Conservation (phyloP, 78 protist species). For the Dictyostelium firmibasis region DNA sequence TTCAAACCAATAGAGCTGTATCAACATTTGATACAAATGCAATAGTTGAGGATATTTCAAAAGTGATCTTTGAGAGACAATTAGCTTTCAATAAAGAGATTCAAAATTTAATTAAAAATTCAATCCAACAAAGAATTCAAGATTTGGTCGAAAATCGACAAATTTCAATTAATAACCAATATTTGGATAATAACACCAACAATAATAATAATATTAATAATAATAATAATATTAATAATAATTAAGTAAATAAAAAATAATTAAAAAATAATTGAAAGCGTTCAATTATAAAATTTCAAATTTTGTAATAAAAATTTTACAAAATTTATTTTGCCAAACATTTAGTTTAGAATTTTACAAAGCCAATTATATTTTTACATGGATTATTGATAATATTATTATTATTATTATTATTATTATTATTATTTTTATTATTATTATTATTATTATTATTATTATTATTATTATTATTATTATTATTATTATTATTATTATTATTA, state of each 20-base stretch:
- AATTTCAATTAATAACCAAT: slow-evolving; percentile 1
- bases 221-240: background rate
- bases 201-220: background rate
- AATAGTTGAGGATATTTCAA: slow-evolving; percentile 53
- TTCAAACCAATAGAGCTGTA: background rate
- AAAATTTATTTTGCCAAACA: too few relatives aligned
- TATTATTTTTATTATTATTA: too few relatives aligned
- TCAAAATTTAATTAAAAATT: slow-evolving; percentile 18
- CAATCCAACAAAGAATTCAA: slow-evolving; percentile 58
- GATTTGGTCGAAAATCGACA: slow-evolving; percentile 4
- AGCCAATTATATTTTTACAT: too few relatives aligned
- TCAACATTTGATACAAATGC: slow-evolving; percentile 54
- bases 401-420: too few relatives aligned
- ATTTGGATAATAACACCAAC: background rate
- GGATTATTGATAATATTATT: too few relatives aligned
- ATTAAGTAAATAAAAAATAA: background rate
- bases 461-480: too few relatives aligned
- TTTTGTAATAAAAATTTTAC: too few relatives aligned
- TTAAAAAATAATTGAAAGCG: too few relatives aligned
- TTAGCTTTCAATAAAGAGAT: slow-evolving; percentile 42
- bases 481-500: too few relatives aligned
- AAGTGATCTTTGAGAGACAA: slow-evolving; percentile 50
- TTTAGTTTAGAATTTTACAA: too few relatives aligned
- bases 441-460: too few relatives aligned
- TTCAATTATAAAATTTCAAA: too few relatives aligned